These are phyloP conservation scores for Penicillium ochrochloron DNA, from an alignment of 495 filamentous ascomycete genomes.

Conservation along the genomic window DNA sequence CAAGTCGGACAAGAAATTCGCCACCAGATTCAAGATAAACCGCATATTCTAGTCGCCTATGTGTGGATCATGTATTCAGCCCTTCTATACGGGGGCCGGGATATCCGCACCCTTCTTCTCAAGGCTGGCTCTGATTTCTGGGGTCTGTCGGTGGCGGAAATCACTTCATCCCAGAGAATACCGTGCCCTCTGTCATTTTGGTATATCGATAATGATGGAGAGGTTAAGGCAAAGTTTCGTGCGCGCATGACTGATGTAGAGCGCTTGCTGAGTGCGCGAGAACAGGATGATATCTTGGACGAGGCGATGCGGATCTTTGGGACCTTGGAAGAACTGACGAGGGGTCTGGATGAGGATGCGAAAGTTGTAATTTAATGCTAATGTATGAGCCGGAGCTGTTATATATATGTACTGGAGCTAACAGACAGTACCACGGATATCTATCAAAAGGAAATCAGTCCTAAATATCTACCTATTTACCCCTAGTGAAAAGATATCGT, in stretches of 20 bases:
- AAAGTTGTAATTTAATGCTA: not conserved
- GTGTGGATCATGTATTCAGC: slow-evolving; percentile 66
- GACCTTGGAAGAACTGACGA: slow-evolving; percentile 18
- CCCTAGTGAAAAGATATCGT: too few relatives aligned
- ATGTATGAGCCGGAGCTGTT: not conserved
- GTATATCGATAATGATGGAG: slow-evolving; percentile 26
- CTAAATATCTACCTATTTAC: too few relatives aligned
- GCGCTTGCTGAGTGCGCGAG: slow-evolving; percentile 39
- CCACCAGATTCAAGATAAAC: slow-evolving; percentile 34
- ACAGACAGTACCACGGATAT: too few relatives aligned
- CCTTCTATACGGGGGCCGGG: slow-evolving; percentile 60
- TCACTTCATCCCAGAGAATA: slow-evolving; percentile 19
- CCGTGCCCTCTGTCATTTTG: slow-evolving; percentile 41
- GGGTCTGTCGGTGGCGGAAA: slow-evolving; percentile 27
- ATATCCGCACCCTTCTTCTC: slow-evolving; percentile 50
- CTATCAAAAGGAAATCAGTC: too few relatives aligned
- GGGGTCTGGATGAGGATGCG: slow-evolving; percentile 20
- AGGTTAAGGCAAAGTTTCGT: slow-evolving; percentile 30
- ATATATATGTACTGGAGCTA: not conserved
- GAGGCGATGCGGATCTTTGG: slow-evolving; percentile 53
- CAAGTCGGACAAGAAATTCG: slow-evolving; percentile 15
- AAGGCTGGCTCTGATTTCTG: slow-evolving; percentile 51
- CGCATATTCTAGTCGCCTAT: slow-evolving; percentile 60
- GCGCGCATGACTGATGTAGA: slow-evolving; percentile 42
- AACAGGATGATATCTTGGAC: slow-evolving; percentile 52